A percentile compares a stretch with the other conserved stretches of the same genome.
Evolutionary conservation across 345 rosid species (phyloP).

Genomic region (Clausena lansium): DNA sequence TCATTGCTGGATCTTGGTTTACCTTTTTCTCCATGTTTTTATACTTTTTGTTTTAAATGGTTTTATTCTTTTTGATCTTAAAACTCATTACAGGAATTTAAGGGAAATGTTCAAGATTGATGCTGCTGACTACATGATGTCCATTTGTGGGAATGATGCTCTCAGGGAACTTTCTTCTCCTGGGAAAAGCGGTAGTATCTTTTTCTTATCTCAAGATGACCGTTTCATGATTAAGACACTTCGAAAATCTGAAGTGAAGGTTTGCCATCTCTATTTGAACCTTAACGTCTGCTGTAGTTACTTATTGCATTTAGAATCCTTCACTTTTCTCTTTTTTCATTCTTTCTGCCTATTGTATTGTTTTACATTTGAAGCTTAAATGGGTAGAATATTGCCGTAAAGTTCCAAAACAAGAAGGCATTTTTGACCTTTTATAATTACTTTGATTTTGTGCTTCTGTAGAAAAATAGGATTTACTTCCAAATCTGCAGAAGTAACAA

Average conservation of each 20-base stretch:
- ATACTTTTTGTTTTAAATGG: slow-evolving; percentile 15
- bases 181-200: slow-evolving; percentile 96
- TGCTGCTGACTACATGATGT: slow-evolving; percentile 99
- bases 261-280: slow-evolving; percentile 31
- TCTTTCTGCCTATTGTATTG: not conserved
- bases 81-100: slow-evolving; percentile 61
- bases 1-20: slow-evolving; percentile 12
- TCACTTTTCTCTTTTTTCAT: not conserved
- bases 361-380: not conserved
- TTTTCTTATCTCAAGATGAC: slow-evolving; percentile 95
- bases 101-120: slow-evolving; percentile 99
- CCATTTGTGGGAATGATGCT: slow-evolving; percentile 97
- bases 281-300: not conserved
- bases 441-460: not conserved
- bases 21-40: slow-evolving; percentile 9
- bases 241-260: slow-evolving; percentile 96
- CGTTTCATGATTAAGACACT: slow-evolving; percentile 99
- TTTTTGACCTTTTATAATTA: not conserved
- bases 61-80: slow-evolving; percentile 10
- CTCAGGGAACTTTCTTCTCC: slow-evolving; percentile 98
- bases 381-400: not conserved
- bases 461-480: not conserved
- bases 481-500: not conserved
- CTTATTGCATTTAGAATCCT: not conserved
- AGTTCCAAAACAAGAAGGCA: not conserved